These are phyloP conservation scores for Pistacia vera DNA, from an alignment of 345 rosid genomes.

Conservation along the genomic window DNA sequence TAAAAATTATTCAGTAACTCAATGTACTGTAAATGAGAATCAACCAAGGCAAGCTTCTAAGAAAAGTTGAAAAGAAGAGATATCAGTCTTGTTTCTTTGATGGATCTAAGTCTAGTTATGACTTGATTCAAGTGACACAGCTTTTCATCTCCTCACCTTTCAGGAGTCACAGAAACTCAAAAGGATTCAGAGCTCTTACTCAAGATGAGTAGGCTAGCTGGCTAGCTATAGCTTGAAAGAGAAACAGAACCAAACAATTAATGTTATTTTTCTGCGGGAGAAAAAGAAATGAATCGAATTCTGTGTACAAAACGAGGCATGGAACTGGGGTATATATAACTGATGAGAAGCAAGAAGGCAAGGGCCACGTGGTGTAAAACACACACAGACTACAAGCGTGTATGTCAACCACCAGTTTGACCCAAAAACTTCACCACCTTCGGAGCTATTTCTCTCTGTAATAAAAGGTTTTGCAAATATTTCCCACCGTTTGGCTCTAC, in stretches of 20 bases:
- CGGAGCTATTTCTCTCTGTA: background rate
- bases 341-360: background rate
- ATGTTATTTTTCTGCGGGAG: background rate
- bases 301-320: background rate
- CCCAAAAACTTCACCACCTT: background rate
- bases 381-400: background rate
- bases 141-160: background rate
- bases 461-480: background rate
- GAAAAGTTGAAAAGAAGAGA: background rate
- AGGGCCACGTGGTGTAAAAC: background rate
- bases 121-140: background rate
- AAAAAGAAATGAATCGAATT: background rate
- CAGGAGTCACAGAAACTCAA: slow-evolving; percentile 19
- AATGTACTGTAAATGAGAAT: slow-evolving; percentile 34
- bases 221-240: no score
- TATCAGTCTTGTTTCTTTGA: background rate
- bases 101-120: background rate
- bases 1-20: background rate
- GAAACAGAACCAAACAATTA: no score
- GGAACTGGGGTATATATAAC: background rate
- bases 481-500: background rate
- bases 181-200: background rate
- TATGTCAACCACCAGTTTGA: background rate
- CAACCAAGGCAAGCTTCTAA: slow-evolving; percentile 3
- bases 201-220: background rate